Percentiles rank a stretch among this genome's conserved stretches.
Evolutionary conservation across 1,284 basidiomycete genomes (phyloP).

Genomic region (Austroboletus novae-zelandiae): DNA sequence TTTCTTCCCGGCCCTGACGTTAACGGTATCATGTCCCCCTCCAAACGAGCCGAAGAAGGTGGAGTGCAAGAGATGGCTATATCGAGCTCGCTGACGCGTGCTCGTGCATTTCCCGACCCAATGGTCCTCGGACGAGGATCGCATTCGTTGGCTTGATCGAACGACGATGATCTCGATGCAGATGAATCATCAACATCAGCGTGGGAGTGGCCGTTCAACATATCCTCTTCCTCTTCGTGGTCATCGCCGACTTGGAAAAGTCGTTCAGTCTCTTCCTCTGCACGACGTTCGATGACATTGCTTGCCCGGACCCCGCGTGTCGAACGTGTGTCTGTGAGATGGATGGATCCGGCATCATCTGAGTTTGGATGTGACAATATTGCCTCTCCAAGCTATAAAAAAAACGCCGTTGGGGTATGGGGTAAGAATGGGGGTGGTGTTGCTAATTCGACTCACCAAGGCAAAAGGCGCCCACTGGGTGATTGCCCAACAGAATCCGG

Average conservation of each 20-base stretch:
- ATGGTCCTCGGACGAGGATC: conserved; percentile 8
- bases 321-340: conserved; percentile 44
- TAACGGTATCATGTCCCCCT: conserved; percentile 8
- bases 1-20: conserved; percentile 12
- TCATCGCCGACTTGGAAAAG: conserved; percentile 20
- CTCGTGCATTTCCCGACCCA: conserved; percentile 15
- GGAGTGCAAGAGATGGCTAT: conserved; percentile 8
- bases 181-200: background rate
- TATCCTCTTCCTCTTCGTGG: conserved; percentile 12
- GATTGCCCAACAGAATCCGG: conserved; percentile 78
- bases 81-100: conserved; percentile 24
- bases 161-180: conserved; percentile 1
- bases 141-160: conserved; percentile 7
- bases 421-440: conserved; percentile 19
- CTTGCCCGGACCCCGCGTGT: conserved; percentile 6
- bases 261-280: conserved; percentile 17
- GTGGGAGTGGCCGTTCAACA: background rate
- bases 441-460: conserved; percentile 45
- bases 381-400: conserved; percentile 63
- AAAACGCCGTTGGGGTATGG: conserved; percentile 22
- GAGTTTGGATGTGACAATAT: conserved; percentile 55
- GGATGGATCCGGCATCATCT: conserved; percentile 42
- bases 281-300: conserved; percentile 32
- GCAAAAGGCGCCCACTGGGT: conserved; percentile 81
- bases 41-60: background rate